These are phyloP conservation scores for Daldinia bambusicola DNA, from an alignment of 495 filamentous ascomycete species.

Conservation along the genomic window DNA sequence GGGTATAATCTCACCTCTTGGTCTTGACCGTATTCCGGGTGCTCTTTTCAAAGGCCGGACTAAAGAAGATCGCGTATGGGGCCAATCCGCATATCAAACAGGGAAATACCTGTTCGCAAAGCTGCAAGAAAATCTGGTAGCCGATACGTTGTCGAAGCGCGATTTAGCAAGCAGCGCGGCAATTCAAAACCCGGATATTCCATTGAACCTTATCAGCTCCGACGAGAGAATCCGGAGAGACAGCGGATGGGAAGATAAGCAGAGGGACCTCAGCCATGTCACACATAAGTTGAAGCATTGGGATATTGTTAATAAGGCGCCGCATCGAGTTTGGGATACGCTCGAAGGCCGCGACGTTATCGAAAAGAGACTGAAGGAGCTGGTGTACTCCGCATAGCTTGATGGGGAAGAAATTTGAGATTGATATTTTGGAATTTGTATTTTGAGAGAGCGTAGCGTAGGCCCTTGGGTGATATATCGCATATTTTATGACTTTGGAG, in stretches of 20 bases:
- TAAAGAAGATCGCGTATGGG: constrained; percentile 86
- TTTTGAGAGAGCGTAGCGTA: constrained; percentile 16
- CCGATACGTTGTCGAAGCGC: constrained; percentile 78
- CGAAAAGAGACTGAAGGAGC: constrained; percentile 71
- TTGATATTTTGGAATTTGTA: constrained; percentile 1
- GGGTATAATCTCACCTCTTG: constrained; percentile 85
- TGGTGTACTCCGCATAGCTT: constrained; percentile 57
- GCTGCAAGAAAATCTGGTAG: constrained; percentile 91
- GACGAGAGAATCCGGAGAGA: constrained; percentile 66
- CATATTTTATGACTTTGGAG: not conserved
- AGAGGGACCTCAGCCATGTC: constrained; percentile 82
- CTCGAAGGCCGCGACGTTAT: constrained; percentile 73
- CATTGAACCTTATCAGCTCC: constrained; percentile 84
- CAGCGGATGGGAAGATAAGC: constrained; percentile 77
- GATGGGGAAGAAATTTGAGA: not conserved
- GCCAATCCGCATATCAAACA: constrained; percentile 76
- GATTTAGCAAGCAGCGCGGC: constrained; percentile 79
- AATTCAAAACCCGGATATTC: constrained; percentile 78
- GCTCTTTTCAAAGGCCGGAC: constrained; percentile 81
- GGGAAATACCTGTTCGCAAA: constrained; percentile 87
- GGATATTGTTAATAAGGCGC: constrained; percentile 86
- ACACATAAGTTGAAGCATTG: constrained; percentile 80
- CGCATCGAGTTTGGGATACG: constrained; percentile 86
- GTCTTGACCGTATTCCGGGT: constrained; percentile 78
- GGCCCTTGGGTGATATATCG: not conserved